Base-by-base conservation (phyloP, 2,329 filamentous ascomycete genomes). In the Clonostachys chloroleuca region DNA sequence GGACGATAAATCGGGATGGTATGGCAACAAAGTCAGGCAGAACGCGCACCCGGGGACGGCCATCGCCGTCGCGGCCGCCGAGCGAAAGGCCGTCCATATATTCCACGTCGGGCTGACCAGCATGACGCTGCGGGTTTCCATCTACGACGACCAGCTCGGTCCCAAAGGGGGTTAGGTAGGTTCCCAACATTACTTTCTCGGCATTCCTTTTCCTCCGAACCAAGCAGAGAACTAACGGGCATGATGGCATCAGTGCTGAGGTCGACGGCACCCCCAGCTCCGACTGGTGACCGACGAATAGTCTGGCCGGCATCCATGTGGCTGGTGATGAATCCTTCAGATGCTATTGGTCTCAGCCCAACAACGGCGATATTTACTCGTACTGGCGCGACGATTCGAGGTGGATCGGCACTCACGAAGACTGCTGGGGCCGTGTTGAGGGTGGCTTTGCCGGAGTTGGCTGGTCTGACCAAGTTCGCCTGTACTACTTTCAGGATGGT, bases 71-170 rank as follows among this genome's bases (percentile, higher is more conserved):
- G 40, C 46, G 7, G 48, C 34, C 7, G 43, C 50, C 12, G 52
- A 51, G 10, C 30, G 34, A 13, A 48, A 49, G 9, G 34, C 45
- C 17, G 35, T 52, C 7, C 48, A 48, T 17, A 43, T 54, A 9
- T 54, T 51, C n/a, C 54, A 48, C n/a, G 54, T 55, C 20, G 42
- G 44, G 6, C 48, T 53, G 34, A 34, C 43, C 24, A 53, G 49
- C 5, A 13, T 47, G 16, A 17, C 24, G 14, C 13, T 56, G 17
- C 24, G 43, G 12, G 47, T 44, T 12, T 33, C 54, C 13, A 37
- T 40, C 5, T 52, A 54, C 39, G 47, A 35, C 9, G 51, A 54
- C 34, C n/a, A n/a, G 20, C 24, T 41, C 13, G 47, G 35, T 30
- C 36, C 47, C n/a, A 43, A 43, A 42, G 3, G 18, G 41, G 8